phyloP scores from a whole-genome alignment of 2,329 filamentous ascomycete species.

The Phialophora tarda region DNA sequence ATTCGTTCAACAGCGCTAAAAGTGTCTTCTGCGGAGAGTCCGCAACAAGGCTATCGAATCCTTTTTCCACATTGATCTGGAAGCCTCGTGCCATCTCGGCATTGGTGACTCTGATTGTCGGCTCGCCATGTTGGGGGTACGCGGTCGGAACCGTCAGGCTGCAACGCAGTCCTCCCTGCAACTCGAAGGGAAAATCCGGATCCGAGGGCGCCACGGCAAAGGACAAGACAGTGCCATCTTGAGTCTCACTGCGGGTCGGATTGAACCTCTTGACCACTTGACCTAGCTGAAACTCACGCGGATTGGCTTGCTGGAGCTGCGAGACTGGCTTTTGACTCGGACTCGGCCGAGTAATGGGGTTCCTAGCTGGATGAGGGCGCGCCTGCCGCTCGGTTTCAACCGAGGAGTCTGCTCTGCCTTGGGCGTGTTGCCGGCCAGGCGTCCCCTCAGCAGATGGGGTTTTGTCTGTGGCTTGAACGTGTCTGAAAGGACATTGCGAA shows the following conservation, averaged over 20 bases:
- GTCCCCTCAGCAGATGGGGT: constrained; percentile 42
- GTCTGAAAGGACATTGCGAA: constrained; percentile 57
- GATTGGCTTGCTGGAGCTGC: constrained; percentile 67
- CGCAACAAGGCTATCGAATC: constrained; percentile 69
- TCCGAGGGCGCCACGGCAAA: constrained; percentile 76
- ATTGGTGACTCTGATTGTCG: constrained; percentile 69
- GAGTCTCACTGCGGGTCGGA: constrained; percentile 53
- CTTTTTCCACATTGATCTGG: constrained; percentile 75
- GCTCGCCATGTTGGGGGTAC: constrained; percentile 64
- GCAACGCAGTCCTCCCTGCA: constrained; percentile 69
- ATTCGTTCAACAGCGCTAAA: constrained; percentile 68
- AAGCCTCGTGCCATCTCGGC: constrained; percentile 73
- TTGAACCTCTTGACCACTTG: constrained; percentile 73
- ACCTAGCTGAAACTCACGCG: constrained; percentile 74
- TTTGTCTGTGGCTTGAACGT: constrained; percentile 40
- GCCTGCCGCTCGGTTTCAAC: constrained; percentile 9
- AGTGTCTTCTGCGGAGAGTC: constrained; percentile 64
- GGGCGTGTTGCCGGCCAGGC: constrained; percentile 34
- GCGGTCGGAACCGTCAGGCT: constrained; percentile 66
- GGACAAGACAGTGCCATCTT: constrained; percentile 62
- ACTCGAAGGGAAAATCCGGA: constrained; percentile 81
- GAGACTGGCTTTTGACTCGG: constrained; percentile 67
- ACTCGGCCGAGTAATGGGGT: not conserved
- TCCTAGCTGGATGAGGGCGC: constrained; percentile 26
- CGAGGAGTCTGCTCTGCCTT: constrained; percentile 28